Base-by-base conservation (phyloP, 2,329 filamentous ascomycete genomes). In the Aspergillus glaucus region DNA sequence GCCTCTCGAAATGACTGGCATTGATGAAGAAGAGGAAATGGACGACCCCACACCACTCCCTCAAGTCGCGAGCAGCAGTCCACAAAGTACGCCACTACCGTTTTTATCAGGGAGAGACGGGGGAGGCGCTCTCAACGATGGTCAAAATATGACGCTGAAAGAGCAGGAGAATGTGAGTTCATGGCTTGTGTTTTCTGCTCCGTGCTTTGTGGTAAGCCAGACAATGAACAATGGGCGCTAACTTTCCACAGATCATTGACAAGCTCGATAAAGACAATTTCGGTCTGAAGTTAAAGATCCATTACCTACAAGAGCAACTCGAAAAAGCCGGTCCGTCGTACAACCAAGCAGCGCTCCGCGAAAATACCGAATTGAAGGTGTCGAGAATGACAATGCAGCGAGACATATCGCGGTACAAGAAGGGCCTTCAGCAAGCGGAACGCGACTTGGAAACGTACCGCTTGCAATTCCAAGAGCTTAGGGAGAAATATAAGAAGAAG, bases 191-290 rank as follows among this genome's bases (percentile, higher is more conserved):
- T 4, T 40, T 40, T 39, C 3, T 39, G 14, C 34, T n/a, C n/a
- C 2, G 6, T 37, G 34, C 36, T 39, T 39, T 39, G 5, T 19
- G 19, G 3, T 15, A 17, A 21, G 17, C 8, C 19, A 19, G 9
- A 40, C 9, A 15, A 12, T 1, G 2, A 22, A n/a, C 4, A 10
- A 17, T n/a, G 8, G 24, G 40, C 46, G 40, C 55, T 62, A 44
- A 62, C 50, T 43, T 46, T 30, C 6, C 17, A 17, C 52, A 81
- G 77, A 81, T 82, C 57, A 92, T 98, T 59, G 88, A 96, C 72
- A 88, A 88, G 63, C 92, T 98, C 60, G 90, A 96, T 65, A 98
- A 98, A 74, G 93, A 97, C 64, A 98, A 98, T 64, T 98, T 97
- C 65, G 89, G 89, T 21, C 77, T 98, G 47, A 97, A 97, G 70